phyloP scores from a whole-genome alignment of 108 stramenopile genomes.

The Cyclotella kingstonii region DNA sequence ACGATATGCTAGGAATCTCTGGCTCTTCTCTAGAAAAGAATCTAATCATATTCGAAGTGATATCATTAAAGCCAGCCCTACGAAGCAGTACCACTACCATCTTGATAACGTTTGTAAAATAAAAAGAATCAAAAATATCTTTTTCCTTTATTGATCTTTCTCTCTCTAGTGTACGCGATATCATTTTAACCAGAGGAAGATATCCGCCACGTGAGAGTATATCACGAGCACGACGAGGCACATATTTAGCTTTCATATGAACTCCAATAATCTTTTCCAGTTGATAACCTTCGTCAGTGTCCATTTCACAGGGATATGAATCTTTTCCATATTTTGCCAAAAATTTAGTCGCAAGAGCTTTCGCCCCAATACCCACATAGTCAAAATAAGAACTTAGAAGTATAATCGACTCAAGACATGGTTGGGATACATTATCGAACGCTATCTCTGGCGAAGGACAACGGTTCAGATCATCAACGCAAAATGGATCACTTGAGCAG shows the following conservation, averaged over 20 bases:
- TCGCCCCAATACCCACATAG: conserved; percentile 76
- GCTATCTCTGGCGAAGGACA: conserved; percentile 6
- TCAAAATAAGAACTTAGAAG: conserved; percentile 57
- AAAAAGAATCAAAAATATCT: conserved; percentile 20
- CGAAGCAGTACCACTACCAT: conserved; percentile 46
- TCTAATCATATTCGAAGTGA: conserved; percentile 44
- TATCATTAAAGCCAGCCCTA: conserved; percentile 57
- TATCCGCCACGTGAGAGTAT: conserved; percentile 71
- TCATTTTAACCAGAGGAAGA: conserved; percentile 36
- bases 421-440: conserved; percentile 30
- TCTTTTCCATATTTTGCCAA: conserved; percentile 56
- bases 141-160: conserved; percentile 12
- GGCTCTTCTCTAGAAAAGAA: conserved; percentile 48
- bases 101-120: conserved; percentile 32
- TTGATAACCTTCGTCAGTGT: conserved; percentile 60
- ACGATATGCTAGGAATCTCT: conserved; percentile 16
- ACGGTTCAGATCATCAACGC: conserved; percentile 11
- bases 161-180: conserved; percentile 14
- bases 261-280: conserved; percentile 52
- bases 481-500: conserved; percentile 14
- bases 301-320: conserved; percentile 60
- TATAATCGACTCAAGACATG: conserved; percentile 70
- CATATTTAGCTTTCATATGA: conserved; percentile 50
- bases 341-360: conserved; percentile 75
- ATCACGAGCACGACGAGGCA: conserved; percentile 54